These are phyloP conservation scores for Hanseniaspora osmophila DNA, from an alignment of 805 yeast genomes.

Conservation along the genomic window DNA sequence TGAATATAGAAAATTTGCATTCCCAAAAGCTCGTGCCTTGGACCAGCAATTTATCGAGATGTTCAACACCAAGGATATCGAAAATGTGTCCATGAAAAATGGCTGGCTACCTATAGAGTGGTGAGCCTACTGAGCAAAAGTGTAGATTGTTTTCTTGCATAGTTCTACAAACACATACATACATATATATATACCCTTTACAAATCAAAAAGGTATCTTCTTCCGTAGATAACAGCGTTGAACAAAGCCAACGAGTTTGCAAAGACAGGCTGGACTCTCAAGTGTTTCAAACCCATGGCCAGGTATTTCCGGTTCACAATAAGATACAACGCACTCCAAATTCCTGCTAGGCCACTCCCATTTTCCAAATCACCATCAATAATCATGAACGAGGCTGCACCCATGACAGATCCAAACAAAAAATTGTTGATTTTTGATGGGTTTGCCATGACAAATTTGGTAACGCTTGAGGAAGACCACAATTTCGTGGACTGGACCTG, in stretches of 20 bases:
- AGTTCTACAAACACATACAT: not conserved
- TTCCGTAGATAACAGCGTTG: constrained; percentile 57
- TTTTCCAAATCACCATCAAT: constrained; percentile 62
- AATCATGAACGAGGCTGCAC: constrained; percentile 60
- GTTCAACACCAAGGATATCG: constrained; percentile 57
- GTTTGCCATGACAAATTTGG: constrained; percentile 6
- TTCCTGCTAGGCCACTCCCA: constrained; percentile 69
- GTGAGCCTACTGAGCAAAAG: too few species aligned
- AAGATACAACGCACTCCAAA: constrained; percentile 68
- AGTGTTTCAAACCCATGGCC: constrained; percentile 35
- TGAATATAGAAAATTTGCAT: constrained; percentile 87
- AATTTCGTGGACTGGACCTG: constrained; percentile 1
- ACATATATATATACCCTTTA: too few species aligned
- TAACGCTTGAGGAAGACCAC: not conserved
- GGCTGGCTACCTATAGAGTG: constrained; percentile 59
- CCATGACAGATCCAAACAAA: constrained; percentile 47
- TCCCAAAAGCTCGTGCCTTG: constrained; percentile 87
- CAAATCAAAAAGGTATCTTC: constrained; percentile 41
- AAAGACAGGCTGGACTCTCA: constrained; percentile 48
- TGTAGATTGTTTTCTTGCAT: too few species aligned
- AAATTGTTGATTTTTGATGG: constrained; percentile 27
- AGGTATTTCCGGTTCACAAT: constrained; percentile 56
- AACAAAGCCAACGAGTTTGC: constrained; percentile 44
- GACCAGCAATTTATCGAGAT: constrained; percentile 93
- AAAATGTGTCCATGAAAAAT: constrained; percentile 34